Evolutionary conservation across 2,329 filamentous ascomycete species (phyloP), one percentile per base, ranked within the genome.

Genomic region (Colletotrichum sp.): DNA sequence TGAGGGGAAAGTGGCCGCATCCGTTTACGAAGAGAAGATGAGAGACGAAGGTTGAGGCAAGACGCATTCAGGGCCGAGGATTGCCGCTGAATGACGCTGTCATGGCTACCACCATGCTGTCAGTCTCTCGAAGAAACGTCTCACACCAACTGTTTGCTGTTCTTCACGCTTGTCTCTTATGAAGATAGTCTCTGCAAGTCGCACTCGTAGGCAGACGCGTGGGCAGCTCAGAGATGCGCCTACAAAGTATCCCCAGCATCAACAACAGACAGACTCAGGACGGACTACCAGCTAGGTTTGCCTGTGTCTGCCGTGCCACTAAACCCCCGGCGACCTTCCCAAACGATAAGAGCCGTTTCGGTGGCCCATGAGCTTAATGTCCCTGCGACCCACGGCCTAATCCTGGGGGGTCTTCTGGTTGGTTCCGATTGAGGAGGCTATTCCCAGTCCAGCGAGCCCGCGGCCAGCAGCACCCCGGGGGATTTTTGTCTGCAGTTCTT

Each of bases 401-500:
- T 34, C 32, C 7, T 9, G n/a, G 59, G n/a, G 21, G 62, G 21
- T 44, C 13, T 30, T 44, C 63, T 77, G 75, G 71, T 75, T 77
- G 75, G 71, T 68, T 28, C 55, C 32, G 59, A 16, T 44, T 44
- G 15, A 24, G n/a, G 59, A 69, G 32, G 32, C 70, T 26, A 74
- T 73, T 44, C 74, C 74, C 34, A 15, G 74, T 73, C 60, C 28
- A 67, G 70, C 24, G 28, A 55, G 44, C 12, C 21, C 24, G 21
- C 30, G 65, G 49, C 62, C 30, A 55, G 15, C 66, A 44, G 52
- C 66, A 75, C 32, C 75, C 75, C 66, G 66, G 75, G 72, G 75
- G 71, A 77, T 75, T 77, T 77, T 77, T 77, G 75, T 75, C 63
- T 71, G 75, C 75, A 77, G 71, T 70, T 68, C 75, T 77, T 77